Evolutionary conservation across 495 filamentous ascomycete species (phyloP).

Genomic region (Neurospora tetrasperma): DNA sequence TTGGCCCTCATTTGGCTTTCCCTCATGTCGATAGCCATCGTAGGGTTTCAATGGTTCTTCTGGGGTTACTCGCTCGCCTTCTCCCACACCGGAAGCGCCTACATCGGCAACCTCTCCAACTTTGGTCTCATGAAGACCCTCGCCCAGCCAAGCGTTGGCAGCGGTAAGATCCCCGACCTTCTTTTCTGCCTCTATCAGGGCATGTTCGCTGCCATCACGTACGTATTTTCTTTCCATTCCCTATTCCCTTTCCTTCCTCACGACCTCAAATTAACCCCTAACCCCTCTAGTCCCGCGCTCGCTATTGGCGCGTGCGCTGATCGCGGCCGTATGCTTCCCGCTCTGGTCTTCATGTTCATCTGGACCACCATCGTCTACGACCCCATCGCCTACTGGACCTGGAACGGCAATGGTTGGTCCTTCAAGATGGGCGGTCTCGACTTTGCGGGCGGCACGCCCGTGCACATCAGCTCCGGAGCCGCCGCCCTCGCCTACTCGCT

Average conservation of each 20-base stretch:
- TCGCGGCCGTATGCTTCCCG: constrained; percentile 87
- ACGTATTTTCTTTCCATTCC: neutral
- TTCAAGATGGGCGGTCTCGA: constrained; percentile 78
- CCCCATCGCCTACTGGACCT: constrained; percentile 96
- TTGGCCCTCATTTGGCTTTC: constrained; percentile 92
- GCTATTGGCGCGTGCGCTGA: constrained; percentile 90
- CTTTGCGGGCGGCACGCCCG: constrained; percentile 92
- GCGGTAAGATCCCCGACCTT: constrained; percentile 73
- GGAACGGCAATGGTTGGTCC: constrained; percentile 84
- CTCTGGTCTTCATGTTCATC: constrained; percentile 91
- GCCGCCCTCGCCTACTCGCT: constrained; percentile 85
- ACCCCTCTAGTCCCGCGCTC: constrained; percentile 54
- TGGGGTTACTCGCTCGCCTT: constrained; percentile 96
- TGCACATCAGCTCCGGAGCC: constrained; percentile 86
- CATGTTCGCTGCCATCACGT: constrained; percentile 93
- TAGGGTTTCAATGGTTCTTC: constrained; percentile 98
- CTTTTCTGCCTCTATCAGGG: constrained; percentile 92
- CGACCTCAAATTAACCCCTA: neutral
- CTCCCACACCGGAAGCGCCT: constrained; percentile 72
- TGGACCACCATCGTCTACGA: constrained; percentile 95
- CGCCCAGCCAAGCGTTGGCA: constrained; percentile 71
- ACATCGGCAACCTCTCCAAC: constrained; percentile 77
- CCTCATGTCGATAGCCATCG: constrained; percentile 87
- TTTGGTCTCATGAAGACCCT: constrained; percentile 78
- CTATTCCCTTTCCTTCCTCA: neutral